Evolutionary conservation across 73 alveolate genomes (phyloP), one percentile per base, ranked within the genome.

Genomic region (Uronychia binucleata): DNA sequence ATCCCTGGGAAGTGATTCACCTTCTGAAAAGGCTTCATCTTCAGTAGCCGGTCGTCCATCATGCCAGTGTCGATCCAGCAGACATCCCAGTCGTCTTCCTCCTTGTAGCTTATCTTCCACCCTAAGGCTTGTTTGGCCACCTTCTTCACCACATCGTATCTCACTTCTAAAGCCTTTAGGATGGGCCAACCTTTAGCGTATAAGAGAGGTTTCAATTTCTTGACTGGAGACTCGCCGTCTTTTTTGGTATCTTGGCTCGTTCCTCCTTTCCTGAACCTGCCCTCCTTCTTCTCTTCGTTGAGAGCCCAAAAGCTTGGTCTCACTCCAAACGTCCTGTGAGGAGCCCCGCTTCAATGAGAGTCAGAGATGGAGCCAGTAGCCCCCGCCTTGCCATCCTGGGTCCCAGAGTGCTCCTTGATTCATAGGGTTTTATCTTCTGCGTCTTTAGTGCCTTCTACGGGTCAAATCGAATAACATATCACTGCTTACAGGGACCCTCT

Each of bases 1-100:
- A 96, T 96, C 30, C 97, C 96, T 5, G 98, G 99, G 78, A 94
- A 96, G 83, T 96, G 99, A 87, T 96, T 96, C 58, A 93, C 88
- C 83, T 84, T 81, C 82, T 95, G 95, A 81, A 85, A 85, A 86
- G 27, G 79, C 76, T 84, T 85, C 89, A 90, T 67, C 30, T 89
- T 86, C 58, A 79, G 60, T 1, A 90, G 90, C 59, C 79, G 85
- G 46, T 90, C 95, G 1, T 87, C 87, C 27, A 76, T 46, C 34
- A 90, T 77, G 1, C 79, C 95, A 0, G 75, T 33, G 33, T 90
- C 95, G 0, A 84, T 78, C 95, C 95, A 90, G 33, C 83, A 29
- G 26, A 90, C 78, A 58, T 90, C 91, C 92, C 97, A 95, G 75
- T 88, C 95, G 31, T 87, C 93, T 33, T 34, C 58, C 33, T 78